Base-by-base conservation (phyloP, 2,329 filamentous ascomycete genomes). In the Fusarium annulatum region DNA sequence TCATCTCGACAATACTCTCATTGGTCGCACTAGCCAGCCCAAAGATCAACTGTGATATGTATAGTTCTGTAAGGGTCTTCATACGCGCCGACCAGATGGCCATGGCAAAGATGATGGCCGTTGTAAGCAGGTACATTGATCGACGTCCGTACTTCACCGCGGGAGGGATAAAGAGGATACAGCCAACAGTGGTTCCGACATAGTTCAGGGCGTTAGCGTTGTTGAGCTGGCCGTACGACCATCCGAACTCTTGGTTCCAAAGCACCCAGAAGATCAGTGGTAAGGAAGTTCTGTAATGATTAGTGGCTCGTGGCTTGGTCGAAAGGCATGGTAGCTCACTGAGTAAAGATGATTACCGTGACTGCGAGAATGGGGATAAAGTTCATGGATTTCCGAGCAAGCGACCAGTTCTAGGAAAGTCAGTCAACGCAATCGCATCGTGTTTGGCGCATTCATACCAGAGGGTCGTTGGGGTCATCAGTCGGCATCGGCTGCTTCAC, bases 1-100 rank as follows among this genome's bases (percentile, higher is more conserved):
- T 84, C 61, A 84, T 82, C 62, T 83, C 80, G 5, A 78, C 77
- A 43, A 82, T 80, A 7, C 80, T 77, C 61, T 83, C 81, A 42
- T 82, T 82, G 3, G 78, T 79, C 3, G 82, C 79, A 38, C 80
- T 81, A 3, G 81, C 80, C 11, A 84, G 57, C 0, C 82, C 82
- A 56, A 78, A 77, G 0, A 79, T 69, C 1, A 78, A 41, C 19
- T 76, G 72, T 1, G 57, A 51, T 11, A 36, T 5, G 7, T 60
- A 52, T 33, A 60, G 16, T 9, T 60, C 57, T n/a, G 49, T 11
- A 34, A 60, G 3, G 3, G 57, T 51, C 28, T 30, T 36, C 57
- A 60, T 41, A 3, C 43, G 33, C 5, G 57, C 26, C 23, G 49
- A 51, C 64, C 64, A 70, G 41, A 66, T 67, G 3, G 64, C 41